phyloP scores from a whole-genome alignment of 768 basidiomycete species.

The Phylloporus sp. region DNA sequence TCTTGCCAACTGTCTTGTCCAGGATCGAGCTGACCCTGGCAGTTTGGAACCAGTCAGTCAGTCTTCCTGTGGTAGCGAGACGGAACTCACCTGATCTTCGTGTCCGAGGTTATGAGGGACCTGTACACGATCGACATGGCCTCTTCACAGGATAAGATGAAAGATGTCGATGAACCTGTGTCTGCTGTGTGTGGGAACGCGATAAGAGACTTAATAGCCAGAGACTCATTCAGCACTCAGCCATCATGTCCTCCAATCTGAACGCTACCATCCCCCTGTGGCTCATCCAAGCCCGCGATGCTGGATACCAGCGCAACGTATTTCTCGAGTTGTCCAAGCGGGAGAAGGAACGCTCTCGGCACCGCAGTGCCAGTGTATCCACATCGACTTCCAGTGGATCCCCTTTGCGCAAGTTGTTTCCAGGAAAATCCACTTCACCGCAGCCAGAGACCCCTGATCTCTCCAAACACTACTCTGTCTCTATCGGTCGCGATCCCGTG shows the following conservation, averaged over 20 bases:
- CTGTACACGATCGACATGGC: conserved; percentile 21
- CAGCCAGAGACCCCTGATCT: conserved; percentile 17
- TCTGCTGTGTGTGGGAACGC: conserved; percentile 19
- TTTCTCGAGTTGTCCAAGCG: conserved; percentile 37
- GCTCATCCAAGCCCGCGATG: conserved; percentile 13
- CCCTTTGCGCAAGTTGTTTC: conserved; percentile 3
- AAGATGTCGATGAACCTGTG: neutral
- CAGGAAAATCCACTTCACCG: conserved; percentile 4
- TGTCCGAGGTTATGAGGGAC: conserved; percentile 22
- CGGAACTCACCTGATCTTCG: conserved; percentile 37
- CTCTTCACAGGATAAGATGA: neutral
- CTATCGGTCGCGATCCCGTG: conserved; percentile 41
- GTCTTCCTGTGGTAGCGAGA: conserved; percentile 21
- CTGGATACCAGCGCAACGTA: conserved; percentile 22
- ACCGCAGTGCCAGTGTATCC: conserved; percentile 20
- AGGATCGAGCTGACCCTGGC: conserved; percentile 75
- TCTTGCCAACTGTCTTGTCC: conserved; percentile 71
- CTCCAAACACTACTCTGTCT: conserved; percentile 52
- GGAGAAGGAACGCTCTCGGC: conserved; percentile 33
- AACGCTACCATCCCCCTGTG: conserved; percentile 10
- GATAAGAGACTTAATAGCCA: neutral
- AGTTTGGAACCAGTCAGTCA: conserved; percentile 4
- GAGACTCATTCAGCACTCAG: neutral
- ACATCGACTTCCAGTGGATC: conserved; percentile 11
- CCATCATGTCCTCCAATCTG: conserved; percentile 9